Evolutionary conservation across 768 basidiomycete species (phyloP), one percentile per base, ranked within the genome.

Genomic region (Astraeus odoratus): DNA sequence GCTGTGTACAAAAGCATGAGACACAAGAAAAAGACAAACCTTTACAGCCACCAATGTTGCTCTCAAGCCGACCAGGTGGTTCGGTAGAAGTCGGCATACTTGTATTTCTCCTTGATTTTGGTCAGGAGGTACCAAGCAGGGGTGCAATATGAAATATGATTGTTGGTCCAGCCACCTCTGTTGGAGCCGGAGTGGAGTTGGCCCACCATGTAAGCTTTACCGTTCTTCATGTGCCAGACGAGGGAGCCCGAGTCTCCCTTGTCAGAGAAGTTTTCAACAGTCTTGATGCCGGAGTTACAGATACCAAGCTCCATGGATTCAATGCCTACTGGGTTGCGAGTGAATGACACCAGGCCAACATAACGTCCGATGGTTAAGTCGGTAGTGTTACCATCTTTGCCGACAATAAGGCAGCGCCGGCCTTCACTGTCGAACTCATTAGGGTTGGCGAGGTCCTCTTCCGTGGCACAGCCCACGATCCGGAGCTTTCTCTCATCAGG

Each of bases 371-470:
- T 47, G 10, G 67, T 70, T 53, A 52, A 51, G 42, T 51, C 54
- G 43, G 69, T 67, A 34, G 61, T 50, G 48, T 47, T 55, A 39
- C 67, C 68, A 31, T 46, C 53, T 57, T 69, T 71, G 46, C 65
- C 42, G 40, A 69, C 70, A 34, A 56, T 53, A 33, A 66, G 46
- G 54, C 3, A 49, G 33, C 48, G 52, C 43, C 12, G 30, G 18
- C 22, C 40, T 10, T 67, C 47, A 18, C 41, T 51, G 59, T 68
- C 66, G 43, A 53, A 41, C 34, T n/a, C 30, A 35, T 34, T 61
- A 53, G 31, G 70, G 67, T 37, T 50, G 51, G 35, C 40, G 29
- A 71, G 50, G 45, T 52, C 51, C 47, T 64, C 54, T 19, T 46
- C 46, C 20, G 47, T 31, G 50, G 63, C 46, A 41, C 46, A 36